Conservation (phyloP, 345 rosid genomes). For the Populus deltoides region DNA sequence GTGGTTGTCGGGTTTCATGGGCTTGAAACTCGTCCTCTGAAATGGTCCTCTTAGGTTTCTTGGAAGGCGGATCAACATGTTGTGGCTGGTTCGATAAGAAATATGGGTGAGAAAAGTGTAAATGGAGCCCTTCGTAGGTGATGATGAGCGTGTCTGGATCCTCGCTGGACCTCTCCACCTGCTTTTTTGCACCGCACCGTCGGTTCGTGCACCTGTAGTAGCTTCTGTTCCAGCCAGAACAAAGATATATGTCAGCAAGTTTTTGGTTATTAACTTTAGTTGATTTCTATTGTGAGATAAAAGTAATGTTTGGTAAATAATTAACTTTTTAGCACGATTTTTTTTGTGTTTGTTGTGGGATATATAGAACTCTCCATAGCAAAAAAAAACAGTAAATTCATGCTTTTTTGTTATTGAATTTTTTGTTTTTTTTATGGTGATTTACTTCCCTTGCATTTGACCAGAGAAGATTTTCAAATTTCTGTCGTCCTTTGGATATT, state of each 20-base stretch:
- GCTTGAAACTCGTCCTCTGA: not conserved
- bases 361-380: too few species aligned
- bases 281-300: too few species aligned
- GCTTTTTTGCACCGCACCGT: conserved; percentile 79
- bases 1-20: conserved; percentile 9
- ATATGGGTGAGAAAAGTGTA: conserved; percentile 60
- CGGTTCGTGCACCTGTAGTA: conserved; percentile 86
- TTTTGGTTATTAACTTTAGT: too few species aligned
- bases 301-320: too few species aligned
- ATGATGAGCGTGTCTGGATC: conserved; percentile 63
- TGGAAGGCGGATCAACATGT: conserved; percentile 28
- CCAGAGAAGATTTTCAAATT: too few species aligned
- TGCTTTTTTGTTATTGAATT: too few species aligned
- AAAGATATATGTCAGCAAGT: not conserved
- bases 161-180: conserved; percentile 67
- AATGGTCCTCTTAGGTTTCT: conserved; percentile 37
- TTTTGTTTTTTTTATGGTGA: too few species aligned
- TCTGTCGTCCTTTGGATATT: too few species aligned
- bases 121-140: conserved; percentile 85
- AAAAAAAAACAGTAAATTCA: too few species aligned
- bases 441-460: too few species aligned
- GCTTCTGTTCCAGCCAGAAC: conserved; percentile 48
- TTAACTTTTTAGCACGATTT: too few species aligned
- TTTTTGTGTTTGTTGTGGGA: too few species aligned
- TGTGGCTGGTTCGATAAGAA: conserved; percentile 29